These are phyloP conservation scores for Xylaria sp. DNA, from an alignment of 2,329 filamentous ascomycete species.

Conservation along the genomic window DNA sequence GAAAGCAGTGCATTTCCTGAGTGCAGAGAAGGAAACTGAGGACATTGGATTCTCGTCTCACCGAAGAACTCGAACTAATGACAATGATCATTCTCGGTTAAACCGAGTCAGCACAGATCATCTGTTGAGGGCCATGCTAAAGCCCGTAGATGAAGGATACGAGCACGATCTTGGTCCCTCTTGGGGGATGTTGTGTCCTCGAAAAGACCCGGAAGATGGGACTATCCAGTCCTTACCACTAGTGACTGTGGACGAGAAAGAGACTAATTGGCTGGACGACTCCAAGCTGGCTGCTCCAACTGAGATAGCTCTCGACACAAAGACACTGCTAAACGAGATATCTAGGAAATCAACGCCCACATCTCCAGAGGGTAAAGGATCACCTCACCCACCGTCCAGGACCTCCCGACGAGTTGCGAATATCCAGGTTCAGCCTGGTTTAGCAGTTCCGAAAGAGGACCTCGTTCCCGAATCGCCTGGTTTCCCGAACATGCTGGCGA, in stretches of 20 bases:
- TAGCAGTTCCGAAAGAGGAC: constrained; percentile 31
- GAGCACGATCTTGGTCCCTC: not conserved
- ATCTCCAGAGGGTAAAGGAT: not conserved
- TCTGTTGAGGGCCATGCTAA: constrained; percentile 13
- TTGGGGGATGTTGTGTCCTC: not conserved
- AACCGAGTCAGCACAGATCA: constrained; percentile 8
- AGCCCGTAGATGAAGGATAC: constrained; percentile 12
- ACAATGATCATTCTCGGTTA: not conserved
- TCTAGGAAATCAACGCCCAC: not conserved
- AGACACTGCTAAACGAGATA: not conserved
- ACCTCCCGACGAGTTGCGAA: constrained; percentile 10
- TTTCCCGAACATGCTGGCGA: constrained; percentile 40
- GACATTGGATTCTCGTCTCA: not conserved
- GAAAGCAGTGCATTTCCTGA: constrained; percentile 10
- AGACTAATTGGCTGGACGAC: not conserved
- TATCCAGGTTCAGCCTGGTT: constrained; percentile 17
- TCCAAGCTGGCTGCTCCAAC: not conserved
- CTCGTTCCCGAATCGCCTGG: constrained; percentile 38
- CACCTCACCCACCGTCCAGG: not conserved
- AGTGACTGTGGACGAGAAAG: not conserved
- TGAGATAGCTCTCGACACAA: not conserved
- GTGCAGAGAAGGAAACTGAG: not conserved
- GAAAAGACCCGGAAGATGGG: not conserved
- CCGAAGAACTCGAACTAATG: not conserved
- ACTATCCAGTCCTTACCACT: not conserved